Conservation (phyloP, 345 rosid genomes). For the Linum lewisii region DNA sequence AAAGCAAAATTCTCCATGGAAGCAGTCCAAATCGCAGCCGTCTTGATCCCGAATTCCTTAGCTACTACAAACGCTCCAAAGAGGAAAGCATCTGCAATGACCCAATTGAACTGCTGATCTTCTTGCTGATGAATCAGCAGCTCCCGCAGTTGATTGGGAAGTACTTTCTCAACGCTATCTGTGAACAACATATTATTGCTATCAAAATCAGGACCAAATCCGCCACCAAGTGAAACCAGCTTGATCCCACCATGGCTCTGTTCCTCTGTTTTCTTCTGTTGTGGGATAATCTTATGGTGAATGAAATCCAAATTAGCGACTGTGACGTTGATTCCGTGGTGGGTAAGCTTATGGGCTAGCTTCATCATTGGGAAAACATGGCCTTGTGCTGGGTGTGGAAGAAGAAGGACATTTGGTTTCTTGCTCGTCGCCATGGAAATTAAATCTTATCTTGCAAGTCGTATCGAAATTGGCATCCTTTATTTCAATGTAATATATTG, state of each 20-base stretch:
- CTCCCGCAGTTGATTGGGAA: not conserved
- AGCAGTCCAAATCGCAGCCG: constrained; percentile 31
- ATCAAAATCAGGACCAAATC: not conserved
- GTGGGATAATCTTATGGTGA: constrained; percentile 23
- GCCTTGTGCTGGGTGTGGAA: constrained; percentile 47
- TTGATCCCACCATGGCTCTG: no score
- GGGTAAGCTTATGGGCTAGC: constrained; percentile 13
- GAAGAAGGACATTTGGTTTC: constrained; percentile 22
- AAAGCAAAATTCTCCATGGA: constrained; percentile 27
- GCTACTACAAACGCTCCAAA: constrained; percentile 34
- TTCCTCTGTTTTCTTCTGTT: not conserved
- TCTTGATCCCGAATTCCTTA: not conserved
- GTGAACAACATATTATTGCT: constrained; percentile 19
- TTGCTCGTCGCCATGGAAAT: no score
- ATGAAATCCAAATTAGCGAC: constrained; percentile 31
- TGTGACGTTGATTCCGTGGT: constrained; percentile 25
- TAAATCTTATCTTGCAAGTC: no score
- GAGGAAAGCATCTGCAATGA: constrained; percentile 31
- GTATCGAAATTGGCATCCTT: no score
- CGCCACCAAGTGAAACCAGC: no score
- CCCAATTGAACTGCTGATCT: constrained; percentile 22
- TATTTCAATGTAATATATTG: no score
- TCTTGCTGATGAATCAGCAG: constrained; percentile 13
- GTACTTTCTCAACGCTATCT: constrained; percentile 25
- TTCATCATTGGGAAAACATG: constrained; percentile 39